Percentiles rank a stretch among this genome's conserved stretches.
phyloP scores from a whole-genome alignment of 2,329 filamentous ascomycete species.

The Calycina herbarum region DNA sequence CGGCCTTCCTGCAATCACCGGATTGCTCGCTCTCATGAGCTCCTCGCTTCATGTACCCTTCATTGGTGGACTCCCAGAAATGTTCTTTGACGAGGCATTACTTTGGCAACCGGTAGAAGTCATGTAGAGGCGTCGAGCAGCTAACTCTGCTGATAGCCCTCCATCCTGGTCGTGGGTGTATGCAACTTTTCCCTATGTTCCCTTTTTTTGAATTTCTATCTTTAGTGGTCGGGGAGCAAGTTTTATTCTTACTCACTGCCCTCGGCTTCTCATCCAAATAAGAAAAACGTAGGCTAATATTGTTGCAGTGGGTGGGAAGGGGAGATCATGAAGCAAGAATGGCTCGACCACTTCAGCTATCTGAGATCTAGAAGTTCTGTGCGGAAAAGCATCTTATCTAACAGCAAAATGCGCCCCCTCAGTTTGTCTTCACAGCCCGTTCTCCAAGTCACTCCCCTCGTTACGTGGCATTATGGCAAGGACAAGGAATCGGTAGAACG shows the following conservation, averaged over 20 bases:
- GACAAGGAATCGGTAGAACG: background rate
- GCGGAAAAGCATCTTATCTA: too few relatives aligned
- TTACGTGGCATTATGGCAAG: background rate
- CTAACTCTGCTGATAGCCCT: background rate
- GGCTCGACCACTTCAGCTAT: background rate
- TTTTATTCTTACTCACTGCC: too few relatives aligned
- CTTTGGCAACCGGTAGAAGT: background rate
- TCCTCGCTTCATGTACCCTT: background rate
- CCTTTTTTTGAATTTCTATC: too few relatives aligned
- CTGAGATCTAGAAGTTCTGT: background rate
- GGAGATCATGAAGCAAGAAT: background rate
- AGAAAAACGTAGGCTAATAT: too few relatives aligned
- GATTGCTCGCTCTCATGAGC: background rate
- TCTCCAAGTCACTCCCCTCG: background rate
- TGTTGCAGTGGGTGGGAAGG: slow-evolving; percentile 4
- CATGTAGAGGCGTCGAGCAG: background rate
- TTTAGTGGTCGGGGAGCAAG: too few relatives aligned
- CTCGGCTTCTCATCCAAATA: too few relatives aligned
- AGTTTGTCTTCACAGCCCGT: background rate
- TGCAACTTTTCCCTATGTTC: too few relatives aligned
- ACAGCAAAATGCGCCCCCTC: too few relatives aligned
- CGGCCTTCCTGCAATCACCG: background rate
- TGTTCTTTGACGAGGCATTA: background rate
- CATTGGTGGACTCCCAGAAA: slow-evolving; percentile 4
- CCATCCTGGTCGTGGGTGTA: slow-evolving; percentile 1